Evolutionary conservation across 768 basidiomycete genomes (phyloP).

Genomic region (Amanita pallidorosea): DNA sequence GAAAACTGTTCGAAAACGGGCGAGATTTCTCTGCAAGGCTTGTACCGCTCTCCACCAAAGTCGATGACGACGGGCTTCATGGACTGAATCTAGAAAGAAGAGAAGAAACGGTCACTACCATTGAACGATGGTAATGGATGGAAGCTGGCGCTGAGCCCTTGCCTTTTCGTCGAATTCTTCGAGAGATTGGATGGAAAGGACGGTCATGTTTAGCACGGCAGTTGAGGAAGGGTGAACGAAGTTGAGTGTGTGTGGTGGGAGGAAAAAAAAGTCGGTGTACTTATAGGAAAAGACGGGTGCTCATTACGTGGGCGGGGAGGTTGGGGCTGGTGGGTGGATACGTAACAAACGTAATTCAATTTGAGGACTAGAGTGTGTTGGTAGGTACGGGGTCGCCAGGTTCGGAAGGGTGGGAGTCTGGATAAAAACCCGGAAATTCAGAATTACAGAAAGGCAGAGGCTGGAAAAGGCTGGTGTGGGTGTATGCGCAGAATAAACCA

Average conservation of each 20-base stretch:
- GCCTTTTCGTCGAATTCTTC: slow-evolving; percentile 34
- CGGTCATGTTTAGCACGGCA: slow-evolving; percentile 24
- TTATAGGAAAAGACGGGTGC: neutral
- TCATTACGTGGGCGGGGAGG: too few relatives aligned
- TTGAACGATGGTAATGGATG: neutral
- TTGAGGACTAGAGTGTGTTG: too few relatives aligned
- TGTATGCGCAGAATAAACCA: too few relatives aligned
- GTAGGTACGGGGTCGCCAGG: too few relatives aligned
- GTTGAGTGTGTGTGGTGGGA: neutral
- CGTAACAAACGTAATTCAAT: too few relatives aligned
- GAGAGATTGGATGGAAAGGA: slow-evolving; percentile 24
- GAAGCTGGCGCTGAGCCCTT: slow-evolving; percentile 18
- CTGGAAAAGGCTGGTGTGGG: too few relatives aligned
- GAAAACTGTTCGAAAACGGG: slow-evolving; percentile 54
- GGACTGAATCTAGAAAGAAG: slow-evolving; percentile 29
- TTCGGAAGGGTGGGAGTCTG: too few relatives aligned
- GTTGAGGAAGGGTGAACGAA: neutral
- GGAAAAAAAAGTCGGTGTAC: neutral
- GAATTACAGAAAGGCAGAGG: too few relatives aligned
- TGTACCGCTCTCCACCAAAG: slow-evolving; percentile 75
- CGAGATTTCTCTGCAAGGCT: slow-evolving; percentile 58
- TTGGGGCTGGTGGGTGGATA: too few relatives aligned
- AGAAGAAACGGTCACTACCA: neutral
- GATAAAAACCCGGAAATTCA: too few relatives aligned
- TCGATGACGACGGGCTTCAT: slow-evolving; percentile 45